Evolutionary conservation across 1,139 yeast species (phyloP).

Genomic region (Wickerhamomyces sp.): DNA sequence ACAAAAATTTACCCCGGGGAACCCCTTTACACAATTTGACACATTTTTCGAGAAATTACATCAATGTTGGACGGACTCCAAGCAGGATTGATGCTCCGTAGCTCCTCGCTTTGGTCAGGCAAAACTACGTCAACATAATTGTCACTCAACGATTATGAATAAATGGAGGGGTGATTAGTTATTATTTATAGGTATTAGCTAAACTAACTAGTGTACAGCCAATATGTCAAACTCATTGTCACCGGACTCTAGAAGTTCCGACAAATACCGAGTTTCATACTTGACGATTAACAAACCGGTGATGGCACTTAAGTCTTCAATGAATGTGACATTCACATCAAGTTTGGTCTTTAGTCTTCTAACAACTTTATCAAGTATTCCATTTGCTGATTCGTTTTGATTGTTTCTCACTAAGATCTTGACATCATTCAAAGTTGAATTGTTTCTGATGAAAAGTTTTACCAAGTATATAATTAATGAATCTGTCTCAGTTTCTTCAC

Average conservation of each 20-base stretch:
- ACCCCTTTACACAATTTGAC: no score
- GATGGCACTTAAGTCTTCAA: slow-evolving; percentile 2
- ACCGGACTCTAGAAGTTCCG: background rate
- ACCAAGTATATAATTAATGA: slow-evolving; percentile 6
- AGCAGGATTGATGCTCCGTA: no score
- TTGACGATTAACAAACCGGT: slow-evolving; percentile 6
- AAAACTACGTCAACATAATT: no score
- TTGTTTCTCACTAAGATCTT: background rate
- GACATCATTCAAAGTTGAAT: slow-evolving; percentile 2
- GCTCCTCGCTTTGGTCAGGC: no score
- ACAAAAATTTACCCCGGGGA: no score
- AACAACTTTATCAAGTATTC: background rate
- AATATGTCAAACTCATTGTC: slow-evolving; percentile 6
- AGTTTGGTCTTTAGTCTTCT: slow-evolving; percentile 3
- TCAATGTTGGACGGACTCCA: no score
- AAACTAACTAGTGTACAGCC: slow-evolving; percentile 1
- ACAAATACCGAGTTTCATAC: background rate
- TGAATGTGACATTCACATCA: slow-evolving; percentile 1
- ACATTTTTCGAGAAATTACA: no score
- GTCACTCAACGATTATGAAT: no score
- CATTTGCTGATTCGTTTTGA: background rate
- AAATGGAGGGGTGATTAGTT: no score
- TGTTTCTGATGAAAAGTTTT: slow-evolving; percentile 6
- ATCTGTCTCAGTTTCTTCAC: background rate
- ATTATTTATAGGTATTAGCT: no score